phyloP scores from a whole-genome alignment of 2,329 filamentous ascomycete species.

The Aspergillus sclerotialis region DNA sequence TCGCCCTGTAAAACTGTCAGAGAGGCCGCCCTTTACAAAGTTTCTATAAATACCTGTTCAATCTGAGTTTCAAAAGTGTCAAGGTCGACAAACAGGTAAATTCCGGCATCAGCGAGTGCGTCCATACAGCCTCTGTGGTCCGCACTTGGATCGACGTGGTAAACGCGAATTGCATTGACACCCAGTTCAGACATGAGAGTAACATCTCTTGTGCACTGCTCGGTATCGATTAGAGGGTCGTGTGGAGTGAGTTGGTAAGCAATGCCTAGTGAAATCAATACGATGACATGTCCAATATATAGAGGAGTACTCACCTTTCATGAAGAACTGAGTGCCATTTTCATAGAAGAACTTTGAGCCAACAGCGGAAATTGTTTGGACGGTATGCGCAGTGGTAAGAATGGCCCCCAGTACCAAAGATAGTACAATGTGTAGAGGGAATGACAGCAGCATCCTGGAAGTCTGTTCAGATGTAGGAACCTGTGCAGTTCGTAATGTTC shows the following conservation, averaged over 20 bases:
- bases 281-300: background rate
- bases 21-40: background rate
- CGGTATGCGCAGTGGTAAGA: constrained; percentile 28
- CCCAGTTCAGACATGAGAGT: constrained; percentile 71
- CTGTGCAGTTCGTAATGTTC: too few species aligned
- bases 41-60: constrained; percentile 25
- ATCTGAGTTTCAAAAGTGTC: constrained; percentile 46
- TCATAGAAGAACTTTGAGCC: constrained; percentile 82
- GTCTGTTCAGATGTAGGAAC: too few species aligned
- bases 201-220: constrained; percentile 71
- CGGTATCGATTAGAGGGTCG: constrained; percentile 69
- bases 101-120: constrained; percentile 69
- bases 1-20: constrained; percentile 36
- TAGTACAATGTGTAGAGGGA: constrained; percentile 6
- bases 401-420: constrained; percentile 21
- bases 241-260: constrained; percentile 62
- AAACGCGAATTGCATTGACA: constrained; percentile 78
- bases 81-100: constrained; percentile 78
- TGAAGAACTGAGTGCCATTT: constrained; percentile 73
- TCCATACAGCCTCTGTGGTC: constrained; percentile 77
- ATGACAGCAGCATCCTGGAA: constrained; percentile 17
- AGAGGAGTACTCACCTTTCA: constrained; percentile 58
- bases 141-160: constrained; percentile 68
- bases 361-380: constrained; percentile 52
- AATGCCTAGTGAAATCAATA: constrained; percentile 48